phyloP scores from a whole-genome alignment of 2,329 filamentous ascomycete genomes.

The Endoconidiophora polonica region DNA sequence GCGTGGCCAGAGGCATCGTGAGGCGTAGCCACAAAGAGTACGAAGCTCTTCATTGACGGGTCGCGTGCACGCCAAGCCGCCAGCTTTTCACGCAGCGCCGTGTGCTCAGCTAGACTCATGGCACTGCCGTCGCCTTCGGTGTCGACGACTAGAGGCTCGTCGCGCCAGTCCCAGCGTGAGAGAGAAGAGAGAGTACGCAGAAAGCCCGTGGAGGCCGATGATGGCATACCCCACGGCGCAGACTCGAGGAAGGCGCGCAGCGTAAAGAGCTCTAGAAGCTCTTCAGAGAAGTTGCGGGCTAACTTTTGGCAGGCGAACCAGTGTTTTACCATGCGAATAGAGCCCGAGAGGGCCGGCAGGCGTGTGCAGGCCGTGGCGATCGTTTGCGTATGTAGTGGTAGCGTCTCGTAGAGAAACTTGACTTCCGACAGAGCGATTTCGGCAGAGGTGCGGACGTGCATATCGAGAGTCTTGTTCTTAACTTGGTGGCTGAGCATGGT shows the following conservation, averaged over 20 bases:
- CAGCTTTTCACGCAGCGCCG: conserved; percentile 52
- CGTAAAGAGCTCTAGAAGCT: conserved; percentile 71
- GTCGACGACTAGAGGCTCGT: conserved; percentile 67
- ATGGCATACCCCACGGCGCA: conserved; percentile 63
- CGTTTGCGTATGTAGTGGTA: conserved; percentile 67
- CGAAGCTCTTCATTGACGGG: conserved; percentile 68
- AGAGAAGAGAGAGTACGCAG: conserved; percentile 65
- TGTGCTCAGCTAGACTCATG: conserved; percentile 40
- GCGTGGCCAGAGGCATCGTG: conserved; percentile 61
- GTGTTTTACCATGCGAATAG: conserved; percentile 70
- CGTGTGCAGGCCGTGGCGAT: conserved; percentile 67
- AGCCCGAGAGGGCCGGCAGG: conserved; percentile 61
- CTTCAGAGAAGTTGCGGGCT: conserved; percentile 54
- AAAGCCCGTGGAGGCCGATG: conserved; percentile 64
- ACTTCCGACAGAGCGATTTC: conserved; percentile 53
- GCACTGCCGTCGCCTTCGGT: conserved; percentile 23
- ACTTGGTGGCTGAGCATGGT: conserved; percentile 62
- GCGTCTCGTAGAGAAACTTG: conserved; percentile 53
- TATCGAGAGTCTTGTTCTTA: conserved; percentile 54
- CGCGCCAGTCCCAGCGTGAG: conserved; percentile 81
- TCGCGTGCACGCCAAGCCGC: conserved; percentile 78
- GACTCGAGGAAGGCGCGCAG: conserved; percentile 64
- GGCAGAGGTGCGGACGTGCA: conserved; percentile 49
- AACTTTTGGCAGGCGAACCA: conserved; percentile 84
- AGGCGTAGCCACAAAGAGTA: conserved; percentile 67